phyloP scores from a whole-genome alignment of 208 protist species.

The Trypanosoma caninum region DNA sequence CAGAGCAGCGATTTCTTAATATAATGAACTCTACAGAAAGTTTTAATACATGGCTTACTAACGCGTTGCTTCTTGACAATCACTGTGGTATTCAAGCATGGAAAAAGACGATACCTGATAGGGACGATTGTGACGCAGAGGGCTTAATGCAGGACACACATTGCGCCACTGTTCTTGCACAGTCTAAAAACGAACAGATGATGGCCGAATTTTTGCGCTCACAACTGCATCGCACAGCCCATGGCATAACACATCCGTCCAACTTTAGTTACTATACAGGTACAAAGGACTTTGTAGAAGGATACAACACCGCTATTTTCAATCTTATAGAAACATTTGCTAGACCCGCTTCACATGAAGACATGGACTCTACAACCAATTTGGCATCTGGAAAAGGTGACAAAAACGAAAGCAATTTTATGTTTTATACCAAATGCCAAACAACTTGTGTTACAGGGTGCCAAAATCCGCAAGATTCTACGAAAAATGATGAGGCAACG shows the following conservation, averaged over 20 bases:
- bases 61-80: conserved; percentile 32
- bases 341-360: background rate
- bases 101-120: conserved; percentile 27
- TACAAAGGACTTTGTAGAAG: conserved; percentile 41
- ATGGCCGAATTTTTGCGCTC: conserved; percentile 42
- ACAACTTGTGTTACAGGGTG: no score
- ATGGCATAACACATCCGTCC: conserved; percentile 39
- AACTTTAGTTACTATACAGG: conserved; percentile 50
- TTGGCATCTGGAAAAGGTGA: background rate
- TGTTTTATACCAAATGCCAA: no score
- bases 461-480: no score
- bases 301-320: conserved; percentile 38
- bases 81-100: conserved; percentile 42
- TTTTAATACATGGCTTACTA: conserved; percentile 36
- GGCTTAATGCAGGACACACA: conserved; percentile 35
- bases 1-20: conserved; percentile 37
- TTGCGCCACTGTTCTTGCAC: conserved; percentile 27
- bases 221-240: conserved; percentile 42
- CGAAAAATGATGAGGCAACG: background rate
- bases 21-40: conserved; percentile 56
- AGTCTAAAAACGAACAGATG: conserved; percentile 17
- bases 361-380: background rate
- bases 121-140: conserved; percentile 26
- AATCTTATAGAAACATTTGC: conserved; percentile 36
- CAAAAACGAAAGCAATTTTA: no score